Evolutionary conservation across 768 basidiomycete species (phyloP).

Genomic region (Macrolepiota albuminosa): DNA sequence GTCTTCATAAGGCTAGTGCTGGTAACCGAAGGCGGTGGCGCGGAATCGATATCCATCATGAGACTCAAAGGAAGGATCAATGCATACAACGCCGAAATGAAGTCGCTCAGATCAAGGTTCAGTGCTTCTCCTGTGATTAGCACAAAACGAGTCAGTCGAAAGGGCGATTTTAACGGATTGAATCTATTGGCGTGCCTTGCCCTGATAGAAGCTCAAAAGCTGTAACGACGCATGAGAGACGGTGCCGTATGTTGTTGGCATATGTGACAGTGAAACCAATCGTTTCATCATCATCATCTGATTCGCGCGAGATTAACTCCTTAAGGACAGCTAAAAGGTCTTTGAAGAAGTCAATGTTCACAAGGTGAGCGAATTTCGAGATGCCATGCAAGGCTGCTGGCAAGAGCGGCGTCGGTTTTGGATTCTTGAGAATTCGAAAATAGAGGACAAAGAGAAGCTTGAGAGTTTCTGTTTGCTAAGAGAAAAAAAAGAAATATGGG

Average conservation of each 20-base stretch:
- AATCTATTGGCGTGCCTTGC: conserved; percentile 58
- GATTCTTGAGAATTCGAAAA: conserved; percentile 91
- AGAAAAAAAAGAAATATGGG: not conserved
- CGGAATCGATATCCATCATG: conserved; percentile 58
- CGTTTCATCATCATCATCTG: conserved; percentile 32
- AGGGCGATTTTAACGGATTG: conserved; percentile 3
- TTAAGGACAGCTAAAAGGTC: conserved; percentile 88
- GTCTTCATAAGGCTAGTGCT: conserved; percentile 22
- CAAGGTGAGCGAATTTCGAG: conserved; percentile 89
- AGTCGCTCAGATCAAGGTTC: conserved; percentile 91
- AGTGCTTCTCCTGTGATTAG: conserved; percentile 80
- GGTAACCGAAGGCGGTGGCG: conserved; percentile 24
- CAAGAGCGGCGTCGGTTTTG: conserved; percentile 71
- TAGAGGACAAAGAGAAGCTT: conserved; percentile 97
- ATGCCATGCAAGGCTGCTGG: conserved; percentile 89
- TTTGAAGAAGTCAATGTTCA: conserved; percentile 98
- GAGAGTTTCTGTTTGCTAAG: conserved; percentile 94
- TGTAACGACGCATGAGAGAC: conserved; percentile 84
- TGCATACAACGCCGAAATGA: conserved; percentile 78
- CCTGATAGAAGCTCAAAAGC: conserved; percentile 97
- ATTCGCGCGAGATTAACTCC: conserved; percentile 57
- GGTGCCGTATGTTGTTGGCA: conserved; percentile 44
- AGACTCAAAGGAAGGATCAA: conserved; percentile 74
- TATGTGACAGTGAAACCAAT: conserved; percentile 23
- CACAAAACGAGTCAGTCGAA: conserved; percentile 6